Evolutionary conservation across 2,329 filamentous ascomycete genomes (phyloP), one percentile per base, ranked within the genome.

Genomic region (Cryphonectria parasitica): DNA sequence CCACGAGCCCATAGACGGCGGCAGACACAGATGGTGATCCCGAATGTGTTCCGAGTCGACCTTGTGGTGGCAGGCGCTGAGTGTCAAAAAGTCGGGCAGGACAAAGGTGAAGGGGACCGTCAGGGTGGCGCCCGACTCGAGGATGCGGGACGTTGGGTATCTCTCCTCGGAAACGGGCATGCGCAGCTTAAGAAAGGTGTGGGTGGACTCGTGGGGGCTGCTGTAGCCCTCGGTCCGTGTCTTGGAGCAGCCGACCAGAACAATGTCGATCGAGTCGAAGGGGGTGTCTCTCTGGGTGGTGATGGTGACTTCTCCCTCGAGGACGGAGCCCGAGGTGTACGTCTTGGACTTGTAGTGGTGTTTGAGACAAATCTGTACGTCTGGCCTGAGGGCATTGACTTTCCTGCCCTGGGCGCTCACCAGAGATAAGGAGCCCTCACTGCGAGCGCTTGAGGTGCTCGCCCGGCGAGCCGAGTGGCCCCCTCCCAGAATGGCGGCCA

Each of bases 61-160:
- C 39, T 77, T 74, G 79, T 89, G 87, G 74, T 80, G 84, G 81
- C 87, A 89, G 25, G 87, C 86, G 71, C 83, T 83, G 65, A 89
- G 80, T 25, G 87, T 89, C 71, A 89, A 84, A 68, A 88, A 83
- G 73, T 82, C 81, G n/a, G 87, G 87, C 22, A 89, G 83, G 70
- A 89, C 84, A 73, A 89, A 89, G 79, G 87, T 79, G 80, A 89
- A 87, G n/a, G 87, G 87, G 34, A 89, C 77, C 19, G 76, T 82
- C 77, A 87, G 87, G 36, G 80, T 82, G 73, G 77, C 77, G 2
- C 83, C 85, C n/a, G 82, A 80, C 77, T 84, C 79, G 71, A 88
- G 84, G 41, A 87, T 75, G 45, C 83, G 79, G 28, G 83, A 79
- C 10, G 78, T 77, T 2, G 87, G 87, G 67, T 88, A 84, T 8